Percentiles rank a stretch among this genome's conserved stretches.
These are phyloP conservation scores for Beauveria rudraprayagi DNA, from an alignment of 2,329 filamentous ascomycete species.

Conservation along the genomic window DNA sequence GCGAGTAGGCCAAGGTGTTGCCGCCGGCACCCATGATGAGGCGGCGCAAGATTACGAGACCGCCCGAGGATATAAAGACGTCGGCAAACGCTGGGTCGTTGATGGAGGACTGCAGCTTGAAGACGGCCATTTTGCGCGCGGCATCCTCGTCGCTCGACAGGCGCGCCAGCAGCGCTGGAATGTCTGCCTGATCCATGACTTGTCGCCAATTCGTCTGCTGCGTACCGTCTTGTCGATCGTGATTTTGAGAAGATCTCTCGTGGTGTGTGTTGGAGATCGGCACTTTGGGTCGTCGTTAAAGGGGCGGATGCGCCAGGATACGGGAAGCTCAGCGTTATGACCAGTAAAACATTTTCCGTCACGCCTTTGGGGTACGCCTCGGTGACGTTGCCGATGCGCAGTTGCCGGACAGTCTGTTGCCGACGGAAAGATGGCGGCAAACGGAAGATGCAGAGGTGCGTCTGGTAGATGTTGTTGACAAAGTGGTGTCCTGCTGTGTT, in stretches of 20 bases:
- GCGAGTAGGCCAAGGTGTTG: slow-evolving; percentile 90
- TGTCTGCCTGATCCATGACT: slow-evolving; percentile 58
- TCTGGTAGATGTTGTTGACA: background rate
- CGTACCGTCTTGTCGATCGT: background rate
- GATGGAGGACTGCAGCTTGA: slow-evolving; percentile 93
- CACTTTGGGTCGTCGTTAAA: background rate
- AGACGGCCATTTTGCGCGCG: slow-evolving; percentile 95
- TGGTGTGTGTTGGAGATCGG: background rate
- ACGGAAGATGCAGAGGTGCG: background rate
- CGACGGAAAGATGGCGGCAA: background rate
- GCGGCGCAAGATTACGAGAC: slow-evolving; percentile 70
- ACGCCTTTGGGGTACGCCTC: background rate
- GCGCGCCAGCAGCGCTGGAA: slow-evolving; percentile 56
- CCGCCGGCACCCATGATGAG: slow-evolving; percentile 79
- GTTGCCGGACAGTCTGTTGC: background rate
- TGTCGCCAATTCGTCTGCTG: background rate
- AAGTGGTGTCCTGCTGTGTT: background rate
- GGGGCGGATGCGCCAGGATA: slow-evolving; percentile 6
- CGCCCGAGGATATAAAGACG: slow-evolving; percentile 86
- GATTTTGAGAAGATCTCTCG: background rate
- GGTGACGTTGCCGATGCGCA: background rate
- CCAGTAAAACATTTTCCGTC: background rate
- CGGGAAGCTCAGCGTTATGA: background rate
- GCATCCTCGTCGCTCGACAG: slow-evolving; percentile 72
- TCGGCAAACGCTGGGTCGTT: slow-evolving; percentile 95